phyloP scores from a whole-genome alignment of 768 basidiomycete genomes.

The Suillus cothurnatus region DNA sequence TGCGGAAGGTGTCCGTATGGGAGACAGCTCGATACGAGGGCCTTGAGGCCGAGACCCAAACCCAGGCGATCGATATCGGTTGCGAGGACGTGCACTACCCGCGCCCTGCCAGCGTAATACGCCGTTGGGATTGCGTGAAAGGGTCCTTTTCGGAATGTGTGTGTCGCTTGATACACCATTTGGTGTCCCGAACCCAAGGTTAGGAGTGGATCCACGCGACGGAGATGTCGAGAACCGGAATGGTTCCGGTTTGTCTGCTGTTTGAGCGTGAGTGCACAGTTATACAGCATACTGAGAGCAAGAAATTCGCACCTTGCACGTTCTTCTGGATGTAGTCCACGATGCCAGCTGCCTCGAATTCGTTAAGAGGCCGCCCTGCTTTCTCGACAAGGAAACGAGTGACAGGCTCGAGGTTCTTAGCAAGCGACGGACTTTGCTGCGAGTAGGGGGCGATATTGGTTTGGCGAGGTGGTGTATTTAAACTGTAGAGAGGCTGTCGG shows the following conservation, averaged over 20 bases:
- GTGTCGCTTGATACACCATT: constrained; percentile 8
- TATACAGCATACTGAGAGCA: constrained; percentile 10
- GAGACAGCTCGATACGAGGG: constrained; percentile 45
- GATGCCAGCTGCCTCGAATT: constrained; percentile 56
- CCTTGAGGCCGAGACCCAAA: constrained; percentile 60
- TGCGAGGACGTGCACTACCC: constrained; percentile 68
- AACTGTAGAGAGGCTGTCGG: constrained; percentile 18
- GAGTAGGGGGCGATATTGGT: background rate
- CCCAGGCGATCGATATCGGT: constrained; percentile 73
- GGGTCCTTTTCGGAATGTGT: constrained; percentile 50
- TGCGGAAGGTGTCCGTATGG: constrained; percentile 35
- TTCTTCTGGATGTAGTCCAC: constrained; percentile 56
- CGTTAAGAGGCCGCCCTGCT: constrained; percentile 48
- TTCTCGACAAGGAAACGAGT: constrained; percentile 50
- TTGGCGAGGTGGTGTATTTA: constrained; percentile 8
- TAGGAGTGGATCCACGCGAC: constrained; percentile 33
- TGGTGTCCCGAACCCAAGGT: constrained; percentile 13
- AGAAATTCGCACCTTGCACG: constrained; percentile 42
- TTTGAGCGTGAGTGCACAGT: constrained; percentile 17
- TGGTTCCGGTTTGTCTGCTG: constrained; percentile 47
- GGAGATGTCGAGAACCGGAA: constrained; percentile 62
- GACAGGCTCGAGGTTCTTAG: constrained; percentile 50
- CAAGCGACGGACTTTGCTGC: constrained; percentile 30
- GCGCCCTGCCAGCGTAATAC: constrained; percentile 73
- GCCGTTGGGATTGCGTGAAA: constrained; percentile 76